Conservation (phyloP, 2,329 filamentous ascomycete species). For the Coniochaeta sp. region DNA sequence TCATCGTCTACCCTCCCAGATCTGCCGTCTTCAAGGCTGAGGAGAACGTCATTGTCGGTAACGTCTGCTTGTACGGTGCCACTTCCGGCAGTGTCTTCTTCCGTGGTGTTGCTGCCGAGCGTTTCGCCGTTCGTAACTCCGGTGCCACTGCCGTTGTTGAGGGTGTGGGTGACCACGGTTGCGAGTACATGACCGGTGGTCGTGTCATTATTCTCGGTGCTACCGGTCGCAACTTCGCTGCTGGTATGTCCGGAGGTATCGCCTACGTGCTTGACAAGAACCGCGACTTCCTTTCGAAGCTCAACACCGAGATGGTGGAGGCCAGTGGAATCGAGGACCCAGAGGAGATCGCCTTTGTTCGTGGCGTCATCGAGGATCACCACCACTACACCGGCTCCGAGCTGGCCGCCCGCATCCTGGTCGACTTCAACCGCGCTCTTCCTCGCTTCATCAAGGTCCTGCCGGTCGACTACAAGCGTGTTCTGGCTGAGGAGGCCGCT, state of each 20-base stretch:
- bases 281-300: constrained; percentile 83
- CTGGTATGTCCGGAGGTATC: constrained; percentile 97
- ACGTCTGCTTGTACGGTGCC: constrained; percentile 91
- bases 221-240: constrained; percentile 94
- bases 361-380: constrained; percentile 90
- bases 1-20: constrained; percentile 90
- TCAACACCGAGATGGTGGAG: constrained; percentile 98
- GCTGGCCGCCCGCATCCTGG: constrained; percentile 81
- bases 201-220: constrained; percentile 79
- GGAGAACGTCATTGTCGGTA: constrained; percentile 90
- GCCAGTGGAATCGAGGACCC: constrained; percentile 77
- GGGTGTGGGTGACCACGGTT: constrained; percentile 91
- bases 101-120: constrained; percentile 92
- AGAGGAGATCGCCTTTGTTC: constrained; percentile 80
- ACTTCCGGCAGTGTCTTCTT: constrained; percentile 91
- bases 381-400: constrained; percentile 97
- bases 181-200: constrained; percentile 98
- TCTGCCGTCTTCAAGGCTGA: constrained; percentile 91
- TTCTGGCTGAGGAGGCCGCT: constrained; percentile 75
- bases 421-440: constrained; percentile 92
- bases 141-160: constrained; percentile 95
- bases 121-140: constrained; percentile 94
- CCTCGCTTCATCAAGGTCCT: constrained; percentile 90
- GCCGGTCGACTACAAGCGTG: constrained; percentile 92
- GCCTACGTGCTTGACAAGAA: constrained; percentile 89